These are phyloP conservation scores for Aspergillus sojae DNA, from an alignment of 2,329 filamentous ascomycete species.

Conservation along the genomic window DNA sequence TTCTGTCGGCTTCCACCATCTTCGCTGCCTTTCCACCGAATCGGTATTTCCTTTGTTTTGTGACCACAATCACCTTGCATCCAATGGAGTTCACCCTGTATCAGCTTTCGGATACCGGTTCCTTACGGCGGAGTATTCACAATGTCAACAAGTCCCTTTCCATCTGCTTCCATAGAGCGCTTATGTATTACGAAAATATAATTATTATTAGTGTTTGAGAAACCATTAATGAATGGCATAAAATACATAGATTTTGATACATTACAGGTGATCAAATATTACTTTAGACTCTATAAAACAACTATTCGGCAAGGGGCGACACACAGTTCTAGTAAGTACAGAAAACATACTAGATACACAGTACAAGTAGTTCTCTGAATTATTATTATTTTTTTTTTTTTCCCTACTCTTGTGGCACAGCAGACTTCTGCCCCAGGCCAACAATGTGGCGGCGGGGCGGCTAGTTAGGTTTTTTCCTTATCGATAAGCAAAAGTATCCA, in stretches of 20 bases:
- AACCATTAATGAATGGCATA: background rate
- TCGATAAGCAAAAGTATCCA: conserved; percentile 10
- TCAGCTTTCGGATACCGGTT: background rate
- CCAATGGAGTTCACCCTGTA: background rate
- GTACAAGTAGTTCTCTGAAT: background rate
- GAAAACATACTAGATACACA: background rate
- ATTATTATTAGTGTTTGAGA: background rate
- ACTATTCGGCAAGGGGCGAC: background rate
- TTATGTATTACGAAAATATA: background rate
- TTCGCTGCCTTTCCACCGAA: conserved; percentile 29
- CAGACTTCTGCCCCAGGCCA: conserved; percentile 6
- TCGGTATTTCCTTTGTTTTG: conserved; percentile 15
- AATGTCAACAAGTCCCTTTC: background rate
- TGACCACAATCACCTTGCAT: background rate
- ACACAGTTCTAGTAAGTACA: background rate
- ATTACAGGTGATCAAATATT: background rate
- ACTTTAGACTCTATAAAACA: background rate
- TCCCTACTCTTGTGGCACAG: background rate
- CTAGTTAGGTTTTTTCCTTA: conserved; percentile 4
- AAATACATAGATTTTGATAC: background rate
- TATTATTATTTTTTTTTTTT: conserved; percentile 4
- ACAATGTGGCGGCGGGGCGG: background rate
- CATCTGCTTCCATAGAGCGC: conserved; percentile 1
- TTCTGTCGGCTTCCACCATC: conserved; percentile 37
- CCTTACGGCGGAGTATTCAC: conserved; percentile 4